These are phyloP conservation scores for Litsea cubeba DNA, from an alignment of 164 flowering plant genomes.

Conservation along the genomic window DNA sequence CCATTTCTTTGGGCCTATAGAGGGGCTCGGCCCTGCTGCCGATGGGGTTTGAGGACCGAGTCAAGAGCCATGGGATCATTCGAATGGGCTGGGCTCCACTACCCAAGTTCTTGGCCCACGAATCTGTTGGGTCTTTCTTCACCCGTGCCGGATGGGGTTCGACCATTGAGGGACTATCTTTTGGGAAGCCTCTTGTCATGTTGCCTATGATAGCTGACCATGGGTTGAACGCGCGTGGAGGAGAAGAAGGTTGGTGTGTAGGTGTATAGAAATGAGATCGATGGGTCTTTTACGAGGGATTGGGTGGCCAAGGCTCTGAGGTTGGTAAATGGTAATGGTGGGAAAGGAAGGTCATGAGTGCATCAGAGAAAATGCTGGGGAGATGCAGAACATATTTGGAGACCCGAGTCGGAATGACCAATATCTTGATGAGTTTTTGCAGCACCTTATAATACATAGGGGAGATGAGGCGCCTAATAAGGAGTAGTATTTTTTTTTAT, in stretches of 20 bases:
- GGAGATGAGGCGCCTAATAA: not conserved
- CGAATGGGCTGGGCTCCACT: slow-evolving; percentile 42
- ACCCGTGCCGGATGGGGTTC: slow-evolving; percentile 35
- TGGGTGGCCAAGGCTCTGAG: slow-evolving; percentile 25
- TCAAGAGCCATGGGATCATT: slow-evolving; percentile 22
- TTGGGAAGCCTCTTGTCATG: slow-evolving; percentile 29
- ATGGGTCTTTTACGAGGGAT: slow-evolving; percentile 29
- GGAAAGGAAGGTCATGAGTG: slow-evolving; percentile 5
- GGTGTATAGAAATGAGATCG: slow-evolving; percentile 30
- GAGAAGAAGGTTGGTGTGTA: slow-evolving; percentile 35
- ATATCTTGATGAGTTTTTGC: not conserved
- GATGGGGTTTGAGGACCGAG: slow-evolving; percentile 16
- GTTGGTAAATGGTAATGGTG: slow-evolving; percentile 29
- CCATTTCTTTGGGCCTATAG: slow-evolving; percentile 34
- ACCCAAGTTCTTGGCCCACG: slow-evolving; percentile 29
- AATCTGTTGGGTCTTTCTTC: slow-evolving; percentile 33
- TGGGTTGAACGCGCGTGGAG: slow-evolving; percentile 27
- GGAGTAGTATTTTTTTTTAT: no score
- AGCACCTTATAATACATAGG: slow-evolving; percentile 1
- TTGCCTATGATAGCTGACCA: slow-evolving; percentile 28
- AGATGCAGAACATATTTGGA: slow-evolving; percentile 2
- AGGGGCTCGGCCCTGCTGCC: slow-evolving; percentile 17
- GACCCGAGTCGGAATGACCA: not conserved
- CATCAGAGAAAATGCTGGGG: not conserved
- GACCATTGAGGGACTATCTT: slow-evolving; percentile 23